A percentile compares a stretch with the other conserved stretches of the same genome.
These are phyloP conservation scores for Fraxinus dipetala DNA, from an alignment of 305 asterid species.

Conservation along the genomic window DNA sequence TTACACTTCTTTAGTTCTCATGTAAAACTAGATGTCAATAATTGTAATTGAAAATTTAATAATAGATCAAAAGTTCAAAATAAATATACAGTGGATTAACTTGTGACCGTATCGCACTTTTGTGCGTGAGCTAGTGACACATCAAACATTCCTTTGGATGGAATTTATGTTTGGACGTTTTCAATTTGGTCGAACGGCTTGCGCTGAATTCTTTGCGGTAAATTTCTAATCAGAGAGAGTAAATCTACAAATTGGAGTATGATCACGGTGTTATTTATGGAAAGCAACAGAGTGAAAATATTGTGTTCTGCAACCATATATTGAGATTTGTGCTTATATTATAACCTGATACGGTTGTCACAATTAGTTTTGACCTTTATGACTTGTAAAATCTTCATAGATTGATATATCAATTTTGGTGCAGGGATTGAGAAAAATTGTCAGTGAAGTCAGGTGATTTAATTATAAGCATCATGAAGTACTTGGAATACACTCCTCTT, in stretches of 20 bases:
- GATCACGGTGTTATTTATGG: not conserved
- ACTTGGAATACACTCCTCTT: slow-evolving; percentile 85
- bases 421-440: slow-evolving; percentile 23
- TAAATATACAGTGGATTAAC: not conserved
- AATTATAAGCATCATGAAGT: slow-evolving; percentile 59
- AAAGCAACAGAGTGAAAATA: not conserved
- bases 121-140: not conserved
- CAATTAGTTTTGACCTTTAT: not conserved
- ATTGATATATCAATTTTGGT: not conserved
- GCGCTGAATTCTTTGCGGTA: not conserved
- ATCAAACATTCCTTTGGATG: not conserved
- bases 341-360: not conserved
- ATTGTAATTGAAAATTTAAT: not conserved
- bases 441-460: slow-evolving; percentile 15
- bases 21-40: not conserved
- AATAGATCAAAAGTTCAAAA: not conserved
- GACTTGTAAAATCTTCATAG: not conserved
- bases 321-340: too few species aligned
- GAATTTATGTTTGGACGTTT: not conserved
- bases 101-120: not conserved
- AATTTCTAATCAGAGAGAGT: not conserved
- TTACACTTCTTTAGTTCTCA: not conserved
- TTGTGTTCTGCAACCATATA: too few species aligned
- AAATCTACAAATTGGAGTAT: not conserved
- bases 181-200: not conserved